Base-by-base conservation (phyloP, 257 asterid genomes). In the Primulina huaijiensis region DNA sequence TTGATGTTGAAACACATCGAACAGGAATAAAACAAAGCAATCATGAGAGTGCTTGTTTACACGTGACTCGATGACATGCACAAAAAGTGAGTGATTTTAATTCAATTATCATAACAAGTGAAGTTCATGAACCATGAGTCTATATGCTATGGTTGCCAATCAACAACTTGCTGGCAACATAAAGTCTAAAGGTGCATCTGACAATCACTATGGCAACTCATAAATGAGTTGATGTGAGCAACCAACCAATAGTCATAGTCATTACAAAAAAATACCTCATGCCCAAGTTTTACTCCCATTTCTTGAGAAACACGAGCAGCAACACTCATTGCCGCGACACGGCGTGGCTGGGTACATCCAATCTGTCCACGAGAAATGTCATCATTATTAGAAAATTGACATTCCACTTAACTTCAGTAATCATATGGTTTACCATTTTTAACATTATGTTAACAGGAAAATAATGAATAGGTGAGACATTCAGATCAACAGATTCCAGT, bases 241-340 rank as follows among this genome's bases (percentile, higher is more conserved):
- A 30, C 34, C 38, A 75, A 50, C 62, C 73, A 65, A 66, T 35
- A 34, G 21, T 62, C 68, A 66, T 35, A 34, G 21, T 62, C 68
- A 72, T 27, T 34, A 66, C 52, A 68, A 70, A 65, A 40, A 31
- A 77, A 29, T 80, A 92, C 98, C 96, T 91, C 99, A 75, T 94
- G 99, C 53, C 99, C 99, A 75, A 94, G 92, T 82, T 91, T 94
- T 70, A 94, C 97, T 46, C 99, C 99, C 97, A 91, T 81, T 82
- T 94, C 99, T 84, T 91, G 95, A 75, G 99, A 88, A 74, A 94
- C 99, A 58, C 97, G 88, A 77, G 97, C 96, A 79, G 99, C 89
- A 65, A 91, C 99, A 81, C 97, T 94, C 99, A 94, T 94, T 19
- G 99, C 99, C 68, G 99, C 97, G 67, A 90, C 99, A 67, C 97